Percentiles rank a stretch among this genome's conserved stretches.
Evolutionary conservation across 2,329 filamentous ascomycete species (phyloP).

Genomic region (Cercospora sp.): DNA sequence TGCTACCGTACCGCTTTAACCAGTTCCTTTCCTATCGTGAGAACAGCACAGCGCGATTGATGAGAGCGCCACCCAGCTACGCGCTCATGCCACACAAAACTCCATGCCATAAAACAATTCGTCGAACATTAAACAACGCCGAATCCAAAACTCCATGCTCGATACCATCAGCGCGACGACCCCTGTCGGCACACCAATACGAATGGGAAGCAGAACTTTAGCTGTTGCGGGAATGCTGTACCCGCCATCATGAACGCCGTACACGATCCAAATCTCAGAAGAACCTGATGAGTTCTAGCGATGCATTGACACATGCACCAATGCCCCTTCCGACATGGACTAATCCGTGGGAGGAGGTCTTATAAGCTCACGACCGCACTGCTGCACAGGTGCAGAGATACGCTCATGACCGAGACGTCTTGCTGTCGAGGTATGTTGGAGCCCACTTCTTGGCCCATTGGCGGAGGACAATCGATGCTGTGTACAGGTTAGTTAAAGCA

Average conservation of each 20-base stretch:
- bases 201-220: slow-evolving; percentile 14
- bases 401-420: slow-evolving; percentile 37
- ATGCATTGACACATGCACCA: slow-evolving; percentile 20
- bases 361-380: slow-evolving; percentile 11
- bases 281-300: slow-evolving; percentile 21
- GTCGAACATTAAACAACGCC: slow-evolving; percentile 17
- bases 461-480: slow-evolving; percentile 87
- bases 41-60: slow-evolving; percentile 10
- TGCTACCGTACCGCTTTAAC: slow-evolving; percentile 22
- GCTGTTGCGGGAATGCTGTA: slow-evolving; percentile 15
- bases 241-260: slow-evolving; percentile 25
- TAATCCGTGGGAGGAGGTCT: slow-evolving; percentile 12
- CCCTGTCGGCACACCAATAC: slow-evolving; percentile 17
- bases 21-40: slow-evolving; percentile 12
- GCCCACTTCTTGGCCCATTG: slow-evolving; percentile 75
- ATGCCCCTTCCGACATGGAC: slow-evolving; percentile 12
- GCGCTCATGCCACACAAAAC: slow-evolving; percentile 11
- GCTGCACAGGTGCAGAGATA: slow-evolving; percentile 8
- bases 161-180: slow-evolving; percentile 15
- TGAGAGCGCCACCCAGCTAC: slow-evolving; percentile 2
- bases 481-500: slow-evolving; percentile 32
- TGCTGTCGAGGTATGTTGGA: slow-evolving; percentile 39
- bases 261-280: slow-evolving; percentile 18
- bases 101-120: slow-evolving; percentile 16
- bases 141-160: slow-evolving; percentile 16